Base-by-base conservation (phyloP, 1,139 yeast genomes). In the Kodamaea sp. region DNA sequence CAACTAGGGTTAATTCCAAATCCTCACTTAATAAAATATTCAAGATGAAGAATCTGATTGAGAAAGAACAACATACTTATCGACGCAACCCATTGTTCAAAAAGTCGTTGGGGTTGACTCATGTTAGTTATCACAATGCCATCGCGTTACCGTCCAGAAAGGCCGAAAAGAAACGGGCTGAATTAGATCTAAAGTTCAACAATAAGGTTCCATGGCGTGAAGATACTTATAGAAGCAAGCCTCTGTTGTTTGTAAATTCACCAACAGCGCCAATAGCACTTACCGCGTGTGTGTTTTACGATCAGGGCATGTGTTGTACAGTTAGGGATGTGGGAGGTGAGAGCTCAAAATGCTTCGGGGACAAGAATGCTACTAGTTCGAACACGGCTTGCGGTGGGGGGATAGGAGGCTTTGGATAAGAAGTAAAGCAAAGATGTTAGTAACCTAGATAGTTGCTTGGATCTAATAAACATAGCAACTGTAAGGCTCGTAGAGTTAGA, bases 41-140 rank as follows among this genome's bases (percentile, higher is more conserved):
- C 23, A 34, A 25, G 29, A 30, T 19, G 23, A 31, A 20, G 12
- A 19, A 13, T 4, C 24, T 20, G 28, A 8, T n/a, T 6, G 26
- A 22, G 13, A 18, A 21, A 8, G 26, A 26, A 8, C 22, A 15
- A n/a, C 20, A 23, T 4, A 23, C n/a, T 9, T 28, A 22, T 14
- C 24, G 25, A 3, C 30, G 22, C 13, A 35, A 30, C 16, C 25
- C 34, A 4, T 26, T 38, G 19, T 38, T 34, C 26, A 29, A 28
- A n/a, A 31, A 34, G 12, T 19, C 29, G 4, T 10, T 40, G 21
- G 51, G 51, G 2, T 26, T 48, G 12, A 47, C 53, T 9, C 56
- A 50, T 35, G 37, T 48, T 23, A 50, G 53, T 29, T 31, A 44
- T 11, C 54, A 50, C 32, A 50, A 44, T 34, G 46, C 53, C 4